These are phyloP conservation scores for Aspergillus sp. DNA, from an alignment of 2,329 filamentous ascomycete genomes.

Conservation along the genomic window DNA sequence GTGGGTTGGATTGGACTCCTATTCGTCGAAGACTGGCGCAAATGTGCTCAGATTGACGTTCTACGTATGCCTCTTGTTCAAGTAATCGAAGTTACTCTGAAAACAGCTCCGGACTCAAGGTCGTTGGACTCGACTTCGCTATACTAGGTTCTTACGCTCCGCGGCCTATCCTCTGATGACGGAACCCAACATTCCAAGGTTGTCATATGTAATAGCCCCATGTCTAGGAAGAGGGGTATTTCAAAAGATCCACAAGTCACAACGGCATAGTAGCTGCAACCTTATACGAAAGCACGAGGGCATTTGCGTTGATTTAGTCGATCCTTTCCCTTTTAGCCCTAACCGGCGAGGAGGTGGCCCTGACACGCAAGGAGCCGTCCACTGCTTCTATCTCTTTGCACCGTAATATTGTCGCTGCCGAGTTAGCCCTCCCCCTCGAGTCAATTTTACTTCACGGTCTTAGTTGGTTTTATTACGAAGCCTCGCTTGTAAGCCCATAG, in stretches of 20 bases:
- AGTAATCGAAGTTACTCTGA: no score
- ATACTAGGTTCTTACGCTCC: no score
- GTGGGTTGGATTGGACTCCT: background rate
- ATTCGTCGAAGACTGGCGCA: background rate
- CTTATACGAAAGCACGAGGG: constrained; percentile 26
- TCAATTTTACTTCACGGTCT: background rate
- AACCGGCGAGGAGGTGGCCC: background rate
- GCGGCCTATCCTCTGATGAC: no score
- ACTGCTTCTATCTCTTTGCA: background rate
- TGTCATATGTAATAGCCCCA: background rate
- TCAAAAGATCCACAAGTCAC: background rate
- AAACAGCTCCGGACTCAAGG: no score
- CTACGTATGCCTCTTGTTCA: no score
- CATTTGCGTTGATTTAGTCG: constrained; percentile 32
- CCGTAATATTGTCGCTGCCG: background rate
- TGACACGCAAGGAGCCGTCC: background rate
- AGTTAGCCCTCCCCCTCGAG: background rate
- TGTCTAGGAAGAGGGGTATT: background rate
- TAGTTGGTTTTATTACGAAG: no score
- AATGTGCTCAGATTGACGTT: no score
- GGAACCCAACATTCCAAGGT: no score
- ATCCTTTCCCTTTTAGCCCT: constrained; percentile 17
- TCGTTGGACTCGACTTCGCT: no score
- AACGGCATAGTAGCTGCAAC: no score
- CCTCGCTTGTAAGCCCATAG: background rate